phyloP scores from a whole-genome alignment of 2,329 filamentous ascomycete genomes.

The Pyrenochaeta sp. region DNA sequence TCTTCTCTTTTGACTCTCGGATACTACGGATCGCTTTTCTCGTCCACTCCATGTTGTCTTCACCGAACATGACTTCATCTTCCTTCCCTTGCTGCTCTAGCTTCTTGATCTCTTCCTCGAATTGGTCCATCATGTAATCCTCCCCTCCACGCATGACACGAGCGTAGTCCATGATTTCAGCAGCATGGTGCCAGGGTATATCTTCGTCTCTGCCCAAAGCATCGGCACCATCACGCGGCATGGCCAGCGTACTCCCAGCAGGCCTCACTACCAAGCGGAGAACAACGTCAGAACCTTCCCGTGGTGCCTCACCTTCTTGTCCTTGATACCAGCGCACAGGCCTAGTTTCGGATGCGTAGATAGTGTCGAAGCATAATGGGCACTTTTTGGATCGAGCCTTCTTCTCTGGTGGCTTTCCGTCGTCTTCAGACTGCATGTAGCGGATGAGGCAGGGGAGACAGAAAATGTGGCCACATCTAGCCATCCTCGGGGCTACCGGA shows the following conservation, averaged over 20 bases:
- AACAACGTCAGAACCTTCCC: slow-evolving; percentile 88
- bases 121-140: slow-evolving; percentile 85
- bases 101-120: slow-evolving; percentile 78
- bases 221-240: slow-evolving; percentile 84
- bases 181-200: slow-evolving; percentile 93
- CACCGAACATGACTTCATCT: slow-evolving; percentile 89
- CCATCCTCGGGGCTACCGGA: slow-evolving; percentile 94
- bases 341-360: slow-evolving; percentile 90
- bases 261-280: slow-evolving; percentile 84
- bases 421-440: slow-evolving; percentile 89
- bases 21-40: slow-evolving; percentile 82
- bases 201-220: slow-evolving; percentile 74
- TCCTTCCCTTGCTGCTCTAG: slow-evolving; percentile 81
- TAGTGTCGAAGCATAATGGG: slow-evolving; percentile 90
- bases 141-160: slow-evolving; percentile 93
- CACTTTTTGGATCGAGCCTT: slow-evolving; percentile 90
- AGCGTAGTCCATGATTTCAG: slow-evolving; percentile 93
- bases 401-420: slow-evolving; percentile 68
- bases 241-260: slow-evolving; percentile 81
- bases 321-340: slow-evolving; percentile 92
- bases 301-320: slow-evolving; percentile 81
- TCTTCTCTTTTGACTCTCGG: slow-evolving; percentile 76
- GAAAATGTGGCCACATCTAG: slow-evolving; percentile 96
- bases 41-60: slow-evolving; percentile 87
- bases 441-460: slow-evolving; percentile 92